Evolutionary conservation across 169 alveolate species (phyloP), one percentile per base, ranked within the genome.

Genomic region (Toxoplasma gondii): DNA sequence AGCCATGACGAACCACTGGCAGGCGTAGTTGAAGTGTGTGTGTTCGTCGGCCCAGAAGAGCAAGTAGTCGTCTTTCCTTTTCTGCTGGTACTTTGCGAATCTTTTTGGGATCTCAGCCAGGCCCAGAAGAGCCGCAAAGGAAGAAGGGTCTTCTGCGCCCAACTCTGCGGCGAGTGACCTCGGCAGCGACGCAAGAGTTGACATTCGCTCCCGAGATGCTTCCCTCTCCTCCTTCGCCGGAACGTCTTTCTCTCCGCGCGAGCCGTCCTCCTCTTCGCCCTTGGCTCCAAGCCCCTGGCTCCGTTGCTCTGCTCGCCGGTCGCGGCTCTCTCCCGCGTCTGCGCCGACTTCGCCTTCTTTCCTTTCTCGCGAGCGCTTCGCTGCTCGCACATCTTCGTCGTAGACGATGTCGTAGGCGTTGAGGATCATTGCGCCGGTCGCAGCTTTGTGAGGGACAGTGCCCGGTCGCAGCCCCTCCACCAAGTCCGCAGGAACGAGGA

Each of bases 1-100:
- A 7, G 94, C 96, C 96, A 94, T 94, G 36, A 96, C 96, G 94
- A 96, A 97, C 99, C 99, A 98, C 96, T 98, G 99, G 91, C 97
- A 94, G 54, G 99, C 99, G 88, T 98, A 98, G 97, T 97, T 98
- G 95, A 97, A 96, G 94, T 98, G 99, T 0, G 98, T 98, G 94
- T 96, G 97, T 74, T 98, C 98, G 93, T 97, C 99, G 22, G 99
- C 99, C 92, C 97, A 98, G 95, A 98, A 98, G 81, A 97, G 93
- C 69, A 97, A 94, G 96, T 98, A 97, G 95, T 98, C 99, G 49
- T 97, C 94, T 41, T 90, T 88, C 82, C 96, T 95, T 96, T 94
- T 96, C 94, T 88, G 96, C 95, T 93, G 97, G 53, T 93, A 93
- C 81, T 88, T 78, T 95, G 92, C 94, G 95, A 94, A 96, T 95